Conservation (phyloP, 2,329 filamentous ascomycete genomes). For the Ophiocordyceps camponoti-saundersi region DNA sequence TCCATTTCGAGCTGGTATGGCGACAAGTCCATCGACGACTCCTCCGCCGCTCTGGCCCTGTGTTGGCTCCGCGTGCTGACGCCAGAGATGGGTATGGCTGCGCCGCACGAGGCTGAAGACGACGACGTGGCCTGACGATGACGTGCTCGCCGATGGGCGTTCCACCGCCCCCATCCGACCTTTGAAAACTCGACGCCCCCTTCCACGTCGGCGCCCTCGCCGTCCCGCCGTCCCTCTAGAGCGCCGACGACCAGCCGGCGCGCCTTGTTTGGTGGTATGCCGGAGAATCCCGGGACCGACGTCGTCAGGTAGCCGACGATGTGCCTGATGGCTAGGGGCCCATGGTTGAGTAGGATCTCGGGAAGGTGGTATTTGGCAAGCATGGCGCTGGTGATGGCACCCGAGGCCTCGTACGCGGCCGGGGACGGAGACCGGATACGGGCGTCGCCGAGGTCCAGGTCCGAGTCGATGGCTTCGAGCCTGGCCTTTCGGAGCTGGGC, state of each 20-base stretch:
- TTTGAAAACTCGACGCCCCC: conserved; percentile 76
- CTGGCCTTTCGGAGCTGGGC: conserved; percentile 43
- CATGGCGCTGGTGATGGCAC: conserved; percentile 69
- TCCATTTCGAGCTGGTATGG: conserved; percentile 53
- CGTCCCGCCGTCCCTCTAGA: conserved; percentile 58
- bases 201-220: conserved; percentile 37
- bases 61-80: conserved; percentile 23
- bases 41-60: conserved; percentile 40
- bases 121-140: conserved; percentile 23
- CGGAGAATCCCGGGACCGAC: conserved; percentile 80
- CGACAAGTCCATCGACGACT: conserved; percentile 59
- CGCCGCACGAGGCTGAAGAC: conserved; percentile 20
- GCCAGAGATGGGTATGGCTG: conserved; percentile 40
- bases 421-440: conserved; percentile 24
- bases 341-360: conserved; percentile 75
- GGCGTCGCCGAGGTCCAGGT: conserved; percentile 49
- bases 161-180: conserved; percentile 94
- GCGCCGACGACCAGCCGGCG: conserved; percentile 83
- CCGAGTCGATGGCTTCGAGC: conserved; percentile 59
- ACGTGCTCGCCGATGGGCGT: conserved; percentile 54
- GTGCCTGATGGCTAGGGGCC: conserved; percentile 83
- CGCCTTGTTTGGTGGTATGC: conserved; percentile 77
- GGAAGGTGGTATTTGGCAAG: conserved; percentile 83
- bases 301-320: conserved; percentile 91
- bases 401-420: conserved; percentile 48